Evolutionary conservation across 1,139 yeast genomes (phyloP), one percentile per base, ranked within the genome.

Genomic region (Yamadazyma oceani): DNA sequence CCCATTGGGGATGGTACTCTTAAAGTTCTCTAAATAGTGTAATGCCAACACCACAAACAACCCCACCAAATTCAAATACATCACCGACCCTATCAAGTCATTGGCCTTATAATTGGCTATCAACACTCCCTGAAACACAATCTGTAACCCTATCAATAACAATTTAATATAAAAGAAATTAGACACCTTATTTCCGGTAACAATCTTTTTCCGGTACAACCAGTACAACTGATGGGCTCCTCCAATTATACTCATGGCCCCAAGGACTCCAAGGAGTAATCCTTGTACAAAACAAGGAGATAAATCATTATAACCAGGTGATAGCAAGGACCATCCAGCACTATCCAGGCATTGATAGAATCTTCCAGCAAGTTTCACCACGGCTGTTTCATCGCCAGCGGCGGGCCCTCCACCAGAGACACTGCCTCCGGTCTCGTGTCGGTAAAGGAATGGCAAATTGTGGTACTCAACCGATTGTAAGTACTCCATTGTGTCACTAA

Each of bases 241-340:
- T 31, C 74, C 62, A 0, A 78, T 30, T 3, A 89, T 53, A 62
- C 85, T 66, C 27, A 79, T 62, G 9, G 74, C 15, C 3, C 84
- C 78, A 1, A 81, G 61, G 1, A 69, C 37, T 26, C 79, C 75
- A 44, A 78, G 64, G 7, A 87, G 56, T 0, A 74, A 65, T 26
- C 96, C 97, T 50, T 85, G 87, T 29, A 84, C 68, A 53, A 90
- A 82, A 54, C 97, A 90, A 2, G 92, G 85, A 1, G 96, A 80
- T 41, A 88, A 73, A 52, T 85, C 95, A 34, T 78, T 78, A 50
- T 78, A 78, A 6, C 49, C 38, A 30, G 69, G 37, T 72, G 85
- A 66, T 8, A 85, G 59, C 0, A 94, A 87, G 1, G 86, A 85
- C 82, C 89, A 85, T 2, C 96, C 95, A 45, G 82, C 88, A 14